phyloP scores from a whole-genome alignment of 352 stramenopile species.

The Pythium apleroticum region DNA sequence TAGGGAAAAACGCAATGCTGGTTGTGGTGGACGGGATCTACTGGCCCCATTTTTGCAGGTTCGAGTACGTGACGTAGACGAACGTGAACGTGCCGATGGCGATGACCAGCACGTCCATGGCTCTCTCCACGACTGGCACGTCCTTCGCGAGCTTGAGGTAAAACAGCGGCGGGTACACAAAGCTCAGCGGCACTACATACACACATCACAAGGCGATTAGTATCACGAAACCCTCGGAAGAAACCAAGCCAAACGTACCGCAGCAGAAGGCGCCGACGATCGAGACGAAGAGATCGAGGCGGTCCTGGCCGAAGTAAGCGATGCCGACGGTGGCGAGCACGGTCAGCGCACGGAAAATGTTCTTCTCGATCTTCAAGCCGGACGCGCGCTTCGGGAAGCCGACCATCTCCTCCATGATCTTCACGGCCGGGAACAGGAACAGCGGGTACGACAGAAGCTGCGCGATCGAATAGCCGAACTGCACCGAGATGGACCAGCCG shows the following conservation, averaged over 20 bases:
- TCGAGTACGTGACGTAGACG: constrained; percentile 83
- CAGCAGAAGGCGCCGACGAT: constrained; percentile 83
- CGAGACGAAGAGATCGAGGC: constrained; percentile 80
- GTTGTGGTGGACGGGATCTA: constrained; percentile 15
- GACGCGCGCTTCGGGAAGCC: constrained; percentile 66
- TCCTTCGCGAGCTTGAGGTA: constrained; percentile 71
- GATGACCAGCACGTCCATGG: constrained; percentile 61
- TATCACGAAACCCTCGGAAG: neutral
- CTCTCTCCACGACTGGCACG: constrained; percentile 42
- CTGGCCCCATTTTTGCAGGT: constrained; percentile 63
- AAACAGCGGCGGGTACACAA: constrained; percentile 80
- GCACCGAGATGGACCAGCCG: constrained; percentile 71
- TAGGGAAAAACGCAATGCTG: neutral
- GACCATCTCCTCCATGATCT: constrained; percentile 85
- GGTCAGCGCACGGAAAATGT: constrained; percentile 61
- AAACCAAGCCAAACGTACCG: constrained; percentile 37
- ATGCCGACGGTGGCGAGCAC: constrained; percentile 68
- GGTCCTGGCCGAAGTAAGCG: constrained; percentile 73
- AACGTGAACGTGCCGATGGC: constrained; percentile 70
- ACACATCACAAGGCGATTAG: constrained; percentile 2
- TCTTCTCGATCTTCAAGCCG: constrained; percentile 72
- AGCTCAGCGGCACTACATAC: constrained; percentile 67
- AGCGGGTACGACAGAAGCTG: constrained; percentile 79
- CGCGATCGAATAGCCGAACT: constrained; percentile 76
- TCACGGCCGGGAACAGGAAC: constrained; percentile 78